Conservation (phyloP, 2,329 filamentous ascomycete species). For the Xylariaceae sp. region DNA sequence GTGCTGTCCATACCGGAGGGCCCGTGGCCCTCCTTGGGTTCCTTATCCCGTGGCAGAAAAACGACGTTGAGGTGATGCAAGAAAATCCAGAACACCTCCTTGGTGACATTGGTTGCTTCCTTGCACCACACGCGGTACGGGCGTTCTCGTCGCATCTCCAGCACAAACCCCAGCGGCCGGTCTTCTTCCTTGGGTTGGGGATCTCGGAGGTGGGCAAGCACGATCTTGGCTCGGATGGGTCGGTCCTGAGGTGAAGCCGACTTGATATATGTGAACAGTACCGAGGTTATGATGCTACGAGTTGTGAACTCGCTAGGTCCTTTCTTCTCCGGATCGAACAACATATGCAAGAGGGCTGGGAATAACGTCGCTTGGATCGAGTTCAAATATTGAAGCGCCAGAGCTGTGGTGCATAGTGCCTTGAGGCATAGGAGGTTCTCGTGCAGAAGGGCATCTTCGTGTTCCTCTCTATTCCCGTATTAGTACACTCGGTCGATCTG, state of each 20-base stretch:
- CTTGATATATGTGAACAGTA: conserved; percentile 85
- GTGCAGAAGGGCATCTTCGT: conserved; percentile 88
- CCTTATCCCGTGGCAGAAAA: conserved; percentile 52
- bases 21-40: conserved; percentile 33
- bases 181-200: conserved; percentile 70
- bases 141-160: conserved; percentile 80
- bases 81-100: conserved; percentile 99
- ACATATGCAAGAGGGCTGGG: conserved; percentile 77
- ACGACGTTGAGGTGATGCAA: conserved; percentile 90
- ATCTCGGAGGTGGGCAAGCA: conserved; percentile 77
- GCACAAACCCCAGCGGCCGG: conserved; percentile 76
- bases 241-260: conserved; percentile 58
- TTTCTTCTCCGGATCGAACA: conserved; percentile 98
- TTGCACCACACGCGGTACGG: conserved; percentile 94
- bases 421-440: conserved; percentile 92
- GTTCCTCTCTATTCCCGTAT: conserved; percentile 67
- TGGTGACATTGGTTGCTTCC: conserved; percentile 87
- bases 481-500: conserved; percentile 20
- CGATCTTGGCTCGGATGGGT: conserved; percentile 63
- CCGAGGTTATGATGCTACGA: conserved; percentile 79
- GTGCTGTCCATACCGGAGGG: conserved; percentile 41
- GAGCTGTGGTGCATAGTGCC: conserved; percentile 84
- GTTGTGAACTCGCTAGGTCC: conserved; percentile 96
- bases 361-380: conserved; percentile 78
- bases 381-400: conserved; percentile 76